Conservation (phyloP, 495 filamentous ascomycete species). For the Aspergillus carlsbadensis region DNA sequence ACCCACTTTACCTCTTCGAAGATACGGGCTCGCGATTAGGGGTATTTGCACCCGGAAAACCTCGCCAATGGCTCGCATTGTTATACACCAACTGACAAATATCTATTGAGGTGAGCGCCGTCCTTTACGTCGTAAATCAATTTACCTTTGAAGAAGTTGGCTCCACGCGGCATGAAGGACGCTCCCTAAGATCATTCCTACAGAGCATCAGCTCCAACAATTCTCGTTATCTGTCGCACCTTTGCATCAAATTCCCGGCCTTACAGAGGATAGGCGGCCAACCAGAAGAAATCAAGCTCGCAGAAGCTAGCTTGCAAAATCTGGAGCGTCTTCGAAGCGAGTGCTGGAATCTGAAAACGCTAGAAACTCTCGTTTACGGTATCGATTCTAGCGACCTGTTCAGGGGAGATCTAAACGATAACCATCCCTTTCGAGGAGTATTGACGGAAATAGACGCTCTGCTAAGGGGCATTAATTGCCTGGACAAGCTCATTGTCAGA, state of each 20-base stretch:
- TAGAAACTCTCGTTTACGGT: conserved; percentile 3
- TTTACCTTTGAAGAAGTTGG: conserved; percentile 6
- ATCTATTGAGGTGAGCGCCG: neutral
- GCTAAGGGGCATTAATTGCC: conserved; percentile 1
- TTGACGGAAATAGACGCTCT: conserved; percentile 1
- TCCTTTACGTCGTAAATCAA: conserved; percentile 5
- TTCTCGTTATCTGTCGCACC: conserved; percentile 5
- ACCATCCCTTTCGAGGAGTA: neutral
- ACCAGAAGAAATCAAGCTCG: neutral
- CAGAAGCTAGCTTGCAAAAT: conserved; percentile 3
- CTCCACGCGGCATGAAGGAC: neutral
- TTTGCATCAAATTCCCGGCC: conserved; percentile 9
- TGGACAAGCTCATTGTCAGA: conserved; percentile 6
- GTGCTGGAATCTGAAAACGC: neutral
- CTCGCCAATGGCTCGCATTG: conserved; percentile 5
- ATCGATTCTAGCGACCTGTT: neutral
- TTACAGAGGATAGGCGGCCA: neutral
- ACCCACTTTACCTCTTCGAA: conserved; percentile 6
- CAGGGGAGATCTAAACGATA: neutral
- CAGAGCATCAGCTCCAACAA: conserved; percentile 1
- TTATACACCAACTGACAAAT: conserved; percentile 10
- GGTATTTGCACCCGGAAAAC: conserved; percentile 6
- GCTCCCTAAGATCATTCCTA: conserved; percentile 8
- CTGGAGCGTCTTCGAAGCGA: conserved; percentile 2
- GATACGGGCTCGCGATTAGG: conserved; percentile 3